Conservation (phyloP, 257 asterid species). For the Solanum paucissectum region DNA sequence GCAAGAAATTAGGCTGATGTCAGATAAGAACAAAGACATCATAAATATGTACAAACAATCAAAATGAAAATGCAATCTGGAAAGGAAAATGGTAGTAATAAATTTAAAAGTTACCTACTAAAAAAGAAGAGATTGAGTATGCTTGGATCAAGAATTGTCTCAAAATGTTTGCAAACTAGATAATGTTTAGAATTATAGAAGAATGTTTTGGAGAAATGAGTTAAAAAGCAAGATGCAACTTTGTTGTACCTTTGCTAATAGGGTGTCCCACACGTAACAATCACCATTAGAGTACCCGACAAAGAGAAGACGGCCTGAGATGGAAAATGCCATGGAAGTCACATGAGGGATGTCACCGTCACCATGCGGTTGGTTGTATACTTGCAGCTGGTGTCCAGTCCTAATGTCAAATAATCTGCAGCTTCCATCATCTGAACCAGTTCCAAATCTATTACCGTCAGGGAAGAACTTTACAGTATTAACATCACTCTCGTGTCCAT, state of each 20-base stretch:
- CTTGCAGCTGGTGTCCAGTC: slow-evolving; percentile 98
- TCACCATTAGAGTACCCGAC: slow-evolving; percentile 79
- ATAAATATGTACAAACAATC: not conserved
- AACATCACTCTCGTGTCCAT: slow-evolving; percentile 92
- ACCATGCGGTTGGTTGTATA: slow-evolving; percentile 58
- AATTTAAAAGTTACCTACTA: not conserved
- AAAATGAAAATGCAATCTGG: not conserved
- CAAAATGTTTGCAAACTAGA: not conserved
- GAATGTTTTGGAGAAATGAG: not conserved
- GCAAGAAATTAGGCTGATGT: not conserved
- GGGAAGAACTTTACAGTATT: slow-evolving; percentile 87
- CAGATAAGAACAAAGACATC: not conserved
- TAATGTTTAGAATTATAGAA: not conserved
- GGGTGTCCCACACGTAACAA: slow-evolving; percentile 93
- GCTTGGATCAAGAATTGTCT: not conserved
- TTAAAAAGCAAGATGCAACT: slow-evolving; percentile 1
- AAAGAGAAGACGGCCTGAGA: slow-evolving; percentile 89
- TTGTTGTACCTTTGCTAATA: slow-evolving; percentile 68
- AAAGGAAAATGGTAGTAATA: not conserved
- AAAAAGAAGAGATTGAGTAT: not conserved
- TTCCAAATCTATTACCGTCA: slow-evolving; percentile 89
- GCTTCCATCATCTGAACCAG: slow-evolving; percentile 92
- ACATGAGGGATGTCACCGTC: slow-evolving; percentile 62
- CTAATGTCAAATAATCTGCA: slow-evolving; percentile 89
- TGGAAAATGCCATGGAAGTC: slow-evolving; percentile 85